Evolutionary conservation across 768 basidiomycete genomes (phyloP).

Genomic region (Astraeus odoratus): DNA sequence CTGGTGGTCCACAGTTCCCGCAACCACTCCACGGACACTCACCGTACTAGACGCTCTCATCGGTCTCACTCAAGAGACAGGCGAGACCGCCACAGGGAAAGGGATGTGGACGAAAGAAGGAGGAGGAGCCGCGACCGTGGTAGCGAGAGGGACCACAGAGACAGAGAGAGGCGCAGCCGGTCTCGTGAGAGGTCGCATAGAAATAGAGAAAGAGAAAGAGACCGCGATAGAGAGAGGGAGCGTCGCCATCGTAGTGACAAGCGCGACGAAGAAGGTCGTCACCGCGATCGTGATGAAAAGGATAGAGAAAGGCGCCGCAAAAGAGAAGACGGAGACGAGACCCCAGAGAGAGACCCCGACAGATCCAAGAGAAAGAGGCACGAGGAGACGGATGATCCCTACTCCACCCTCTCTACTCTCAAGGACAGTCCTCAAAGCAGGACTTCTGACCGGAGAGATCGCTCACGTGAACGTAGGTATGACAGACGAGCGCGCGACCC

Average conservation of each 20-base stretch:
- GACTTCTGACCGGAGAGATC: slow-evolving; percentile 38
- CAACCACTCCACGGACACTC: slow-evolving; percentile 72
- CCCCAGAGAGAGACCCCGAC: slow-evolving; percentile 39
- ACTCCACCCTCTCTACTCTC: slow-evolving; percentile 33
- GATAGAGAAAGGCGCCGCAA: slow-evolving; percentile 58
- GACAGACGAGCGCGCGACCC: slow-evolving; percentile 38
- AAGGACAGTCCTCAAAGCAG: slow-evolving; percentile 46
- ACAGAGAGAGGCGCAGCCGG: slow-evolving; percentile 38
- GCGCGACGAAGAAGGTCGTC: slow-evolving; percentile 49
- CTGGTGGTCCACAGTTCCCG: slow-evolving; percentile 41
- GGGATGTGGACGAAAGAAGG: slow-evolving; percentile 49
- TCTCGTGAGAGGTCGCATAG: slow-evolving; percentile 46
- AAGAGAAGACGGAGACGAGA: slow-evolving; percentile 57
- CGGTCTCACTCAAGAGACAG: slow-evolving; percentile 62
- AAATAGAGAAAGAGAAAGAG: slow-evolving; percentile 36
- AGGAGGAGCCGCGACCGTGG: slow-evolving; percentile 60
- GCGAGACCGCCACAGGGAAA: slow-evolving; percentile 37
- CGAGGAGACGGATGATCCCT: slow-evolving; percentile 45
- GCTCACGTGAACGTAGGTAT: slow-evolving; percentile 50
- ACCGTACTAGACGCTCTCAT: slow-evolving; percentile 65
- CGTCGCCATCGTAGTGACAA: slow-evolving; percentile 41
- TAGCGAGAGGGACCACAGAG: slow-evolving; percentile 42
- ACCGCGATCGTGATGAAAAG: slow-evolving; percentile 45
- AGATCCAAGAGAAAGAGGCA: slow-evolving; percentile 61
- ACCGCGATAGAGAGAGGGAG: slow-evolving; percentile 23